Percentiles rank a stretch among this genome's conserved stretches.
Evolutionary conservation across 345 rosid species (phyloP).

Genomic region (Camelina laxa): DNA sequence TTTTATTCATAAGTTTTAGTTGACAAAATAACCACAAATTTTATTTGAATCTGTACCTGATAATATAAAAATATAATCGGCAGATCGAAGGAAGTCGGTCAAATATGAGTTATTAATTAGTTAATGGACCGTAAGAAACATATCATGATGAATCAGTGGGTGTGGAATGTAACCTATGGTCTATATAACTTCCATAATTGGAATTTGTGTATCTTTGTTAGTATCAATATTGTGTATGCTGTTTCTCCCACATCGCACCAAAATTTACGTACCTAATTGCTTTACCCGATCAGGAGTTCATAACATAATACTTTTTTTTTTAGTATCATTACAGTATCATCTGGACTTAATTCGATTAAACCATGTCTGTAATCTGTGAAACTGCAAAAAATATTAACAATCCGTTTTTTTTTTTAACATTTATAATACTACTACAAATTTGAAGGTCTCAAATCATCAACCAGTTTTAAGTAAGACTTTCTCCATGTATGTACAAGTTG

Average conservation of each 20-base stretch:
- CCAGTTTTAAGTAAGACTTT: neutral
- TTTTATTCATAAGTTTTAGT: neutral
- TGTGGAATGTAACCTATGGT: constrained; percentile 22
- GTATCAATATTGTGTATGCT: constrained; percentile 29
- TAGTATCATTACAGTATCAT: neutral
- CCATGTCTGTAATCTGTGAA: neutral
- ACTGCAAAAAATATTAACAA: neutral
- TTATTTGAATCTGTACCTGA: neutral
- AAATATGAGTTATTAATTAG: constrained; percentile 23
- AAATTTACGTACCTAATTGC: constrained; percentile 28
- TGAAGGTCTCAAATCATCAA: neutral
- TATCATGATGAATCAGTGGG: constrained; percentile 7
- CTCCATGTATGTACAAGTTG: neutral
- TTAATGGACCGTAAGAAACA: neutral
- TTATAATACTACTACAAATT: neutral
- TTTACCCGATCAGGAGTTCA: constrained; percentile 27
- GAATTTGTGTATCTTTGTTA: constrained; percentile 38
- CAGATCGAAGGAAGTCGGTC: constrained; percentile 6
- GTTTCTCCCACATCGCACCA: constrained; percentile 37
- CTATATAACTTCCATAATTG: constrained; percentile 27
- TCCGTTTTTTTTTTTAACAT: neutral
- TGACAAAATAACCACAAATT: neutral
- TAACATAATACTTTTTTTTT: neutral
- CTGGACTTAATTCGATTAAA: neutral
- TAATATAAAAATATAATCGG: neutral